Conservation (phyloP, 495 filamentous ascomycete species). For the Aspergillus indologenus region DNA sequence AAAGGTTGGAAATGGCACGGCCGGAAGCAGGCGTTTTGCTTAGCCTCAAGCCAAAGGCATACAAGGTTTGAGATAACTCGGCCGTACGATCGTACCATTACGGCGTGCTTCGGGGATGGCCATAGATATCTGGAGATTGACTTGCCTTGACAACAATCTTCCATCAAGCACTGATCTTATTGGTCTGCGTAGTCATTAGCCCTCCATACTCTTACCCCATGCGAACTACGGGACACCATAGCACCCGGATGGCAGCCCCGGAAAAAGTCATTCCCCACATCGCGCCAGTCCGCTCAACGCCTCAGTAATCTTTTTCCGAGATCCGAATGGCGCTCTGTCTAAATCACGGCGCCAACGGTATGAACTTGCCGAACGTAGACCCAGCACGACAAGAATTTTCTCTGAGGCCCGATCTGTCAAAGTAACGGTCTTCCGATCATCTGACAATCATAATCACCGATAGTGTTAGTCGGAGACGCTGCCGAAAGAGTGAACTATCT, state of each 20-base stretch:
- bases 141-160: too few species aligned
- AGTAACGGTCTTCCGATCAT: neutral
- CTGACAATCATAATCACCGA: neutral
- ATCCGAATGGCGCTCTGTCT: neutral
- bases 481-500: neutral
- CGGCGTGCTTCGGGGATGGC: too few species aligned
- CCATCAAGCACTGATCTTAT: too few species aligned
- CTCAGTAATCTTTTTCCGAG: slow-evolving; percentile 6
- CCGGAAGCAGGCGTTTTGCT: neutral
- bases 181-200: too few species aligned
- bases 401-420: neutral
- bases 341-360: too few species aligned
- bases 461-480: neutral
- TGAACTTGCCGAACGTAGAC: neutral
- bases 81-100: neutral
- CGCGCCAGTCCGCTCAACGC: neutral
- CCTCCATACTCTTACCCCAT: neutral
- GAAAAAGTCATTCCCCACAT: neutral
- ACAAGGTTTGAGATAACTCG: neutral
- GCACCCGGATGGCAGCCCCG: neutral
- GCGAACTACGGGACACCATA: neutral
- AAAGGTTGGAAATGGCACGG: neutral
- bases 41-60: neutral
- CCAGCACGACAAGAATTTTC: neutral
- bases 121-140: too few species aligned